Percentiles rank a stretch among this genome's conserved stretches.
phyloP scores from a whole-genome alignment of 768 basidiomycete species.

The Leccinellum luteum region DNA sequence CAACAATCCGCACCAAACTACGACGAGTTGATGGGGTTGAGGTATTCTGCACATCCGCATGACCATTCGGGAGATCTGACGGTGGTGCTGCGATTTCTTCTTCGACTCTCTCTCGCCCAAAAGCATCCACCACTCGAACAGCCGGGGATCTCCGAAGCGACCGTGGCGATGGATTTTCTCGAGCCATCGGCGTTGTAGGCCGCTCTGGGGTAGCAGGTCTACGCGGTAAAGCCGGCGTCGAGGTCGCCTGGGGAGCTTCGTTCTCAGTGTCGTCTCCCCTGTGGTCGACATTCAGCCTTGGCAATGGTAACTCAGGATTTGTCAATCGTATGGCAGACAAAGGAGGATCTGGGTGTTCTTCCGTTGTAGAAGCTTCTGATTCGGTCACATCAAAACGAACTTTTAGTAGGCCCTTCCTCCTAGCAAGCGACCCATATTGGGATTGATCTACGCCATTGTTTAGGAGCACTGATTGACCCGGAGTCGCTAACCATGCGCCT shows the following conservation, averaged over 20 bases:
- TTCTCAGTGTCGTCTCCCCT: slow-evolving; percentile 11
- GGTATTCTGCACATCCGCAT: slow-evolving; percentile 17
- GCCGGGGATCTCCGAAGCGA: slow-evolving; percentile 47
- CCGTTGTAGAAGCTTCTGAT: slow-evolving; percentile 32
- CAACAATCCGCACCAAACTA: slow-evolving; percentile 56
- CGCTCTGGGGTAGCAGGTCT: slow-evolving; percentile 23
- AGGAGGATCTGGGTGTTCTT: slow-evolving; percentile 26
- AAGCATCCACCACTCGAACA: slow-evolving; percentile 71
- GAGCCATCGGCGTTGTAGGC: slow-evolving; percentile 24
- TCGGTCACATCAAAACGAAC: slow-evolving; percentile 65
- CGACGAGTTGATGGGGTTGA: slow-evolving; percentile 24
- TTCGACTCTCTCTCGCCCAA: slow-evolving; percentile 48
- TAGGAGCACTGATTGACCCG: slow-evolving; percentile 33
- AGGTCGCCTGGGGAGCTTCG: slow-evolving; percentile 1
- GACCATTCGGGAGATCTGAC: slow-evolving; percentile 5
- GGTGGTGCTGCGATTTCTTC: slow-evolving; percentile 1
- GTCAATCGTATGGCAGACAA: slow-evolving; percentile 26
- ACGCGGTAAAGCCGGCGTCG: slow-evolving; percentile 1
- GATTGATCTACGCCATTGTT: slow-evolving; percentile 23
- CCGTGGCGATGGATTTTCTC: slow-evolving; percentile 28
- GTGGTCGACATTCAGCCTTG: not conserved
- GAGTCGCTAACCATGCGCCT: slow-evolving; percentile 65
- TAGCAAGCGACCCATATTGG: slow-evolving; percentile 34
- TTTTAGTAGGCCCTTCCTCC: slow-evolving; percentile 58
- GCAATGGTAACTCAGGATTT: slow-evolving; percentile 19